Evolutionary conservation across 2,329 filamentous ascomycete species (phyloP).

Genomic region (Fusarium sacchari): DNA sequence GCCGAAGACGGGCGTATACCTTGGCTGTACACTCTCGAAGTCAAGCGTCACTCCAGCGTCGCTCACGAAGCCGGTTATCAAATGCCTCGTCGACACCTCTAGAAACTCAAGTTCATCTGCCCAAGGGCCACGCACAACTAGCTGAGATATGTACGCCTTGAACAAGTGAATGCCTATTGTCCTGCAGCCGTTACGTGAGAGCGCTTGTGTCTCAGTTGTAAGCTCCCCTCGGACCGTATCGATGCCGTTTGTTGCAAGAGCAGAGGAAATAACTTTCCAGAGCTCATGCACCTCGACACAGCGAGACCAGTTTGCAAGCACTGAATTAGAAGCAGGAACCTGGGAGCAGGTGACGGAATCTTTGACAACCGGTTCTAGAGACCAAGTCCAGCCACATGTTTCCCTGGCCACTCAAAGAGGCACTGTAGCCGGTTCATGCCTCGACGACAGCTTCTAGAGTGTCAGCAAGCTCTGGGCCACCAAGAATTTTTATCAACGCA

Average conservation of each 20-base stretch:
- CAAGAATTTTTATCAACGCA: no score
- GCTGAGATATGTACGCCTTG: background rate
- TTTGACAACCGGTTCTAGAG: background rate
- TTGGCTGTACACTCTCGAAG: no score
- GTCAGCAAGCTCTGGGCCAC: no score
- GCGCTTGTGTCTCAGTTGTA: background rate
- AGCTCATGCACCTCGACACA: background rate
- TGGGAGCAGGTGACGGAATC: background rate
- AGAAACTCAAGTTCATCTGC: background rate
- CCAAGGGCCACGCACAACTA: background rate
- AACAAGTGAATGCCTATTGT: rapidly evolving
- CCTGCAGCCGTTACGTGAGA: rapidly evolving
- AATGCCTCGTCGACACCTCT: rapidly evolving
- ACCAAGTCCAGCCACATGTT: no score
- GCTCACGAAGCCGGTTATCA: background rate
- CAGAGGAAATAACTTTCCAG: background rate
- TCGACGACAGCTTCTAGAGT: no score
- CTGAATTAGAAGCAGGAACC: background rate
- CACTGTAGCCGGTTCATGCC: no score
- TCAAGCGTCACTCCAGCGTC: no score
- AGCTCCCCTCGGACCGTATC: background rate
- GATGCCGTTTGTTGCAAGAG: background rate
- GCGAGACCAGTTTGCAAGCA: rapidly evolving
- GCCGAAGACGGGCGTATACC: no score
- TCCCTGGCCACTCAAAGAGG: no score